phyloP scores from a whole-genome alignment of 768 basidiomycete genomes.

The Lentinula boryana region DNA sequence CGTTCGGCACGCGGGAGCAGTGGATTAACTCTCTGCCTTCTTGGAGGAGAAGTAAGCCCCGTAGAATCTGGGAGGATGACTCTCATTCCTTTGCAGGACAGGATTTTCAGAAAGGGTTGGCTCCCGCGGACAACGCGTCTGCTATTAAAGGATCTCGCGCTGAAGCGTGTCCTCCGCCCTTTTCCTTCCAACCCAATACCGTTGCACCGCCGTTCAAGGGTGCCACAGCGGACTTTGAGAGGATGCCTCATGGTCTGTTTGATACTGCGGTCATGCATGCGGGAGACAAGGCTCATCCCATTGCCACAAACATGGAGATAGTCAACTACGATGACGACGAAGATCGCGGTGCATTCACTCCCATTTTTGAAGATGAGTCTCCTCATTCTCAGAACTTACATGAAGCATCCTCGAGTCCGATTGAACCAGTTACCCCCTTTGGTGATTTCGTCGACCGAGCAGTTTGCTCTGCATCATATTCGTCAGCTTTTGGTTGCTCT shows the following conservation, averaged over 20 bases:
- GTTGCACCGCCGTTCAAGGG: not conserved
- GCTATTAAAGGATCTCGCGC: constrained; percentile 84
- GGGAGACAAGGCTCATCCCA: not conserved
- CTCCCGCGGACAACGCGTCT: constrained; percentile 67
- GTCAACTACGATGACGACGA: constrained; percentile 25
- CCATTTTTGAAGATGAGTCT: constrained; percentile 61
- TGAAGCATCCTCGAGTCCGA: constrained; percentile 59
- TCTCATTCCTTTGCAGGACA: constrained; percentile 26
- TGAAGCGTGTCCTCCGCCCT: constrained; percentile 84
- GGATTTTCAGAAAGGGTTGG: constrained; percentile 74
- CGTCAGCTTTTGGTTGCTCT: constrained; percentile 17
- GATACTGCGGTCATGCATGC: not conserved
- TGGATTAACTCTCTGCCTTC: constrained; percentile 68
- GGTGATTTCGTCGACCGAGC: constrained; percentile 71
- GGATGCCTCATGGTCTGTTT: constrained; percentile 22
- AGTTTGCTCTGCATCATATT: constrained; percentile 37
- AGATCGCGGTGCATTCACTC: constrained; percentile 48
- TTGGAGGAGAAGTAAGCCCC: constrained; percentile 65
- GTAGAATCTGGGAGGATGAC: constrained; percentile 62
- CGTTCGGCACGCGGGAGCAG: constrained; percentile 63
- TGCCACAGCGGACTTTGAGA: constrained; percentile 32
- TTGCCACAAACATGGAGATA: constrained; percentile 15
- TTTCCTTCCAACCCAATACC: constrained; percentile 20
- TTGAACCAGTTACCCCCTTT: constrained; percentile 74
- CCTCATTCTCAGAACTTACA: constrained; percentile 44